Conservation (phyloP, 148 eudicot genomes). For the Chenopodium album region DNA sequence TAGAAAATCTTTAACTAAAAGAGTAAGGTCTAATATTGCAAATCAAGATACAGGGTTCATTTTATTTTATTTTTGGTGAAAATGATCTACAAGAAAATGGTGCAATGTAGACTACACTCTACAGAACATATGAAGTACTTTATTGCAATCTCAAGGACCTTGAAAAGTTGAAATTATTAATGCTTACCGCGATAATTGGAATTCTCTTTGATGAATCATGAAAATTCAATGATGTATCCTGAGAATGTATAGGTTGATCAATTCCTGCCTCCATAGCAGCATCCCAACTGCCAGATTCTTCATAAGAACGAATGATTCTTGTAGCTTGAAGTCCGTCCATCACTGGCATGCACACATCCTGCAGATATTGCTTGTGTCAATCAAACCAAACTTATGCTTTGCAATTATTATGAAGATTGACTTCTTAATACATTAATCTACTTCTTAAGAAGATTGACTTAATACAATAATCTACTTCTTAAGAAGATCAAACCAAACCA, state of each 20-base stretch:
- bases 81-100: background rate
- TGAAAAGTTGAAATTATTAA: background rate
- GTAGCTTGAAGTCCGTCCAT: slow-evolving; percentile 98
- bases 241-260: slow-evolving; percentile 34
- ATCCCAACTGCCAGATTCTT: slow-evolving; percentile 85
- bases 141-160: background rate
- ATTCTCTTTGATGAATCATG: slow-evolving; percentile 41
- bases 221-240: slow-evolving; percentile 27
- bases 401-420: background rate
- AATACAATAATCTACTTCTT: no score
- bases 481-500: no score
- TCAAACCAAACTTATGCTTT: background rate
- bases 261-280: slow-evolving; percentile 77
- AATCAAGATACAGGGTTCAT: background rate
- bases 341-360: slow-evolving; percentile 97
- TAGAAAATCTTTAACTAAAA: no score
- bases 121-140: background rate
- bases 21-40: background rate
- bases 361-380: slow-evolving; percentile 14
- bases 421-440: no score
- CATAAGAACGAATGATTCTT: slow-evolving; percentile 75
- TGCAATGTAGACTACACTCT: background rate
- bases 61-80: no score
- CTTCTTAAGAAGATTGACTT: no score
- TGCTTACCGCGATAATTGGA: slow-evolving; percentile 80